Conservation (phyloP, 2,329 filamentous ascomycete genomes). For the Diatrype stigma region DNA sequence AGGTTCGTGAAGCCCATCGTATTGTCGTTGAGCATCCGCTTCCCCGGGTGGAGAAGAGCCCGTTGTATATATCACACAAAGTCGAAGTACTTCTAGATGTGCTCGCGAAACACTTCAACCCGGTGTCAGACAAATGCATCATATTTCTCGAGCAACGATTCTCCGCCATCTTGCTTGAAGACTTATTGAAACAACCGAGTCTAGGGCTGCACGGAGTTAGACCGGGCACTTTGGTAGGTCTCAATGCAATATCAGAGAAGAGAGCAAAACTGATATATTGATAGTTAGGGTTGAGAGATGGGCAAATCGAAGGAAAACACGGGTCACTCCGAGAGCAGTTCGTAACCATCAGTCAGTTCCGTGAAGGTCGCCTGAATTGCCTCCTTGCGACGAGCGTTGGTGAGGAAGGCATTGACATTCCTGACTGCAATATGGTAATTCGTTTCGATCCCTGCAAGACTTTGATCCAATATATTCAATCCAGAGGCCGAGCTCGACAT, state of each 20-base stretch:
- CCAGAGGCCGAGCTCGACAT: slow-evolving; percentile 79
- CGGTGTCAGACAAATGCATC: slow-evolving; percentile 65
- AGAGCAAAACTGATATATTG: slow-evolving; percentile 12
- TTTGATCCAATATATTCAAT: slow-evolving; percentile 93
- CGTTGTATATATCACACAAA: slow-evolving; percentile 64
- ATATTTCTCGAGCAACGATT: slow-evolving; percentile 80
- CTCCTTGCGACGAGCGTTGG: slow-evolving; percentile 64
- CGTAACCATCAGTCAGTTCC: slow-evolving; percentile 63
- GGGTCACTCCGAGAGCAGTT: slow-evolving; percentile 73
- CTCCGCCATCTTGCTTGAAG: slow-evolving; percentile 69
- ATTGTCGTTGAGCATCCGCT: slow-evolving; percentile 52
- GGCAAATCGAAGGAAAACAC: slow-evolving; percentile 51
- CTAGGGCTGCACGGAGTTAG: slow-evolving; percentile 55
- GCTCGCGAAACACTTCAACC: slow-evolving; percentile 59
- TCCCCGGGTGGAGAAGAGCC: slow-evolving; percentile 23
- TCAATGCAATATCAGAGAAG: background rate
- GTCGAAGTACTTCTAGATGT: slow-evolving; percentile 58
- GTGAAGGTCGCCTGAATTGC: slow-evolving; percentile 55
- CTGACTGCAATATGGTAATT: slow-evolving; percentile 62
- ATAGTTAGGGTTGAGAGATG: slow-evolving; percentile 37
- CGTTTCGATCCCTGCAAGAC: slow-evolving; percentile 86
- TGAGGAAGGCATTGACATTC: slow-evolving; percentile 65
- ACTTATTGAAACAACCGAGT: slow-evolving; percentile 56
- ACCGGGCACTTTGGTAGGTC: slow-evolving; percentile 51
- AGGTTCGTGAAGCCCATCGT: slow-evolving; percentile 55